Percentiles rank a stretch among this genome's conserved stretches.
phyloP scores from a whole-genome alignment of 495 filamentous ascomycete genomes.

The Lophiotrema nucula region DNA sequence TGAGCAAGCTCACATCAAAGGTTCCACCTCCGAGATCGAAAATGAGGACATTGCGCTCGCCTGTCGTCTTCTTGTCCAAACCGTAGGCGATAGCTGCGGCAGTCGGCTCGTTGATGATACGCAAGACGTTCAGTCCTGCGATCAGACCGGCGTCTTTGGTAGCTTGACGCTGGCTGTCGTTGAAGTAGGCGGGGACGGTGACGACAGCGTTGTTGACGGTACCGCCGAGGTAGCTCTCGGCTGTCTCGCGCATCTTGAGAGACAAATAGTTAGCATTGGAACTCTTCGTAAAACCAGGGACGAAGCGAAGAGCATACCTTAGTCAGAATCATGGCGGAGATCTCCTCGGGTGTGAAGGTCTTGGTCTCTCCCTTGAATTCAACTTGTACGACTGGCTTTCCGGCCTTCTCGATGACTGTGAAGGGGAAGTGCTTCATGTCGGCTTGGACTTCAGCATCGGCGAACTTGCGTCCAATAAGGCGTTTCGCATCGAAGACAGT shows the following conservation, averaged over 20 bases:
- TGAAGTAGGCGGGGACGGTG: conserved; percentile 99
- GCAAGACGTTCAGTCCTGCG: conserved; percentile 94
- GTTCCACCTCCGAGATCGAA: conserved; percentile 99
- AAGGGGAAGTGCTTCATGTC: conserved; percentile 54
- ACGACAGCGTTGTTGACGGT: conserved; percentile 98
- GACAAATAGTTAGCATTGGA: too few species aligned
- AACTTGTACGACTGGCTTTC: conserved; percentile 47
- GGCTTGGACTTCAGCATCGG: conserved; percentile 48
- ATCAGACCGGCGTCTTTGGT: conserved; percentile 99
- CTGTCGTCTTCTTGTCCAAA: conserved; percentile 92
- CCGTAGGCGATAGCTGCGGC: conserved; percentile 97
- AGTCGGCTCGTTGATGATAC: conserved; percentile 99
- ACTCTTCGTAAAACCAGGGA: too few species aligned
- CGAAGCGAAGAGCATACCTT: too few species aligned
- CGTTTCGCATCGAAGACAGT: conserved; percentile 99
- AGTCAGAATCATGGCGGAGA: conserved; percentile 53
- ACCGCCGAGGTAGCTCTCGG: conserved; percentile 92
- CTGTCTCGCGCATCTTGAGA: conserved; percentile 93
- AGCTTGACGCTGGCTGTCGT: conserved; percentile 98
- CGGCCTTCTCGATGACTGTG: conserved; percentile 48
- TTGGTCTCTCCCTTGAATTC: conserved; percentile 51
- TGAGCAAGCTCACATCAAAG: conserved; percentile 98
- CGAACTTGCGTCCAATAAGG: conserved; percentile 61
- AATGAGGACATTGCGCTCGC: conserved; percentile 98
- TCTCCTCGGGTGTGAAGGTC: conserved; percentile 50